These are phyloP conservation scores for Actinidia arguta DNA, from an alignment of 179 eudicot genomes.

Conservation along the genomic window DNA sequence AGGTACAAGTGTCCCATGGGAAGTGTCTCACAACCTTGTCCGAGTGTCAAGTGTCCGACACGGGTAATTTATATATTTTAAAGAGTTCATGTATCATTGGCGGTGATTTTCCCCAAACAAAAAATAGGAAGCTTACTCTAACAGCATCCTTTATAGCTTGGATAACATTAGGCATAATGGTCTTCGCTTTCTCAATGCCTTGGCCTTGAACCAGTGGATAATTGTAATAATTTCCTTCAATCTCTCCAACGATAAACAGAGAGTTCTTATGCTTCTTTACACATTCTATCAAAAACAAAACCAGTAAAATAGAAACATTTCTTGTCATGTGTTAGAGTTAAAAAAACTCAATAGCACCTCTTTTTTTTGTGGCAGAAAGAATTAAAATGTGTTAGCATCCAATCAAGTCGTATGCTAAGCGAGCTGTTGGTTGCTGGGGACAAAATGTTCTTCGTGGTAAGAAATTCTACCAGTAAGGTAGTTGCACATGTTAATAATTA, in stretches of 20 bases:
- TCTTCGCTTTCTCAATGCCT: neutral
- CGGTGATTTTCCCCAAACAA: no score
- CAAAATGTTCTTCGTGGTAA: neutral
- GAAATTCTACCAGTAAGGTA: neutral
- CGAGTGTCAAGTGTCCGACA: no score
- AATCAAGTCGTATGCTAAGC: neutral
- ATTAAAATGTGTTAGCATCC: neutral
- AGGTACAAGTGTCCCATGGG: no score
- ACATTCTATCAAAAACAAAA: slow-evolving; percentile 1
- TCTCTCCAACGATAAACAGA: slow-evolving; percentile 9
- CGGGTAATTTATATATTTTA: no score
- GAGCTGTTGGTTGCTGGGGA: neutral
- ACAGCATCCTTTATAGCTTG: neutral
- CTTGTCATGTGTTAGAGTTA: neutral
- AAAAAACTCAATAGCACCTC: neutral
- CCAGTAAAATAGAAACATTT: neutral
- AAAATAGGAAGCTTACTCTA: neutral
- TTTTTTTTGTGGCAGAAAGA: neutral
- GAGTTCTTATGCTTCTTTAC: neutral
- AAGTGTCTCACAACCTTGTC: no score
- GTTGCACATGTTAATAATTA: no score
- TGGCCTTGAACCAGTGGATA: neutral
- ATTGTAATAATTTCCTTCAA: neutral
- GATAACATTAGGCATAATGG: neutral
- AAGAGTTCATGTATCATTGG: no score